Evolutionary conservation across 768 basidiomycete species (phyloP).

Genomic region (Mycena sanguinolenta): DNA sequence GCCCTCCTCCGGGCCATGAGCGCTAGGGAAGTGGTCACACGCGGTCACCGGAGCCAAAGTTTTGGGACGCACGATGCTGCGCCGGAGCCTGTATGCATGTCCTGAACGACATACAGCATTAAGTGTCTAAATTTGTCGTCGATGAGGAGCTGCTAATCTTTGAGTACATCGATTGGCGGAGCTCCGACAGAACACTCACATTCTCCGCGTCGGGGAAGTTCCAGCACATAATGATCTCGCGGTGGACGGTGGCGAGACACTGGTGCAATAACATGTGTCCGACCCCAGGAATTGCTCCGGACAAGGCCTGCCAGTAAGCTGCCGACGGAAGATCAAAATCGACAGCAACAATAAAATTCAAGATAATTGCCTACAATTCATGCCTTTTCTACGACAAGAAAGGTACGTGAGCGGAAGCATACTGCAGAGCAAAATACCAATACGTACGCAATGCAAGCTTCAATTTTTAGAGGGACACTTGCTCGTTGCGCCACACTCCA

Average conservation of each 20-base stretch:
- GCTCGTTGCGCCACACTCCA: constrained; percentile 6
- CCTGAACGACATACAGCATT: constrained; percentile 14
- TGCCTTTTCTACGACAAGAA: not conserved
- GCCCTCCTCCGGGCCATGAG: not conserved
- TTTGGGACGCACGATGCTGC: not conserved
- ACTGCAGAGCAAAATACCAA: not conserved
- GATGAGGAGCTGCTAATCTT: not conserved
- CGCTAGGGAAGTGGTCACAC: no score
- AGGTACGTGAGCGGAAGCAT: not conserved
- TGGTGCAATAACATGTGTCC: not conserved
- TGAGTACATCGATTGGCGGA: no score
- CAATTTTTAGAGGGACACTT: not conserved
- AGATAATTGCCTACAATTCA: not conserved
- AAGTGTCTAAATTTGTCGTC: constrained; percentile 15
- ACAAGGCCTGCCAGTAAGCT: constrained; percentile 2
- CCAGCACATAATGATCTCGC: constrained; percentile 3
- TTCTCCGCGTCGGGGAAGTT: not conserved
- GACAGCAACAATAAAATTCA: not conserved
- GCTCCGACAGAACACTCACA: not conserved
- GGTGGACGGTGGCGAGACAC: not conserved
- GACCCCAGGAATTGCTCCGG: not conserved
- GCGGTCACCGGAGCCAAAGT: not conserved
- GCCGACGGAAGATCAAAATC: not conserved
- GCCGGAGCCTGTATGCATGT: not conserved
- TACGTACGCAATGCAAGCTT: not conserved